A percentile compares a stretch with the other conserved stretches of the same genome.
Evolutionary conservation across 1,284 basidiomycete species (phyloP).

Genomic region (Ganoderma boninense): DNA sequence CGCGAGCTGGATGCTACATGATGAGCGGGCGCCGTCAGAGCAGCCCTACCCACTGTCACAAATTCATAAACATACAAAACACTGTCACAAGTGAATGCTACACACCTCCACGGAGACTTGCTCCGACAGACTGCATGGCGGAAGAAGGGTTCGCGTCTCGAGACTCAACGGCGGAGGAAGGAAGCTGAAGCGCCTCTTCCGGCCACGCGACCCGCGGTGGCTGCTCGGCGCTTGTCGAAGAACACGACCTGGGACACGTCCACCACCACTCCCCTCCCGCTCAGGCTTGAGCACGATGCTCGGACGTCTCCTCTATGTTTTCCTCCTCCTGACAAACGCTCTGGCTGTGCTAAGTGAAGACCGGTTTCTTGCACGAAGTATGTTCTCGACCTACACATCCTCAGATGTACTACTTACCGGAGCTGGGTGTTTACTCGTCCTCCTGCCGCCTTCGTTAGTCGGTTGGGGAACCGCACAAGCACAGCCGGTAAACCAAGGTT

Average conservation of each 20-base stretch:
- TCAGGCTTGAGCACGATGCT: conserved; percentile 46
- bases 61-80: neutral
- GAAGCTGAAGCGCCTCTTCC: conserved; percentile 18
- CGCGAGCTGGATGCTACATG: conserved; percentile 40
- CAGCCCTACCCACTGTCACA: conserved; percentile 23
- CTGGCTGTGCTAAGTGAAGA: conserved; percentile 96
- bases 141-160: conserved; percentile 6
- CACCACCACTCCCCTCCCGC: conserved; percentile 23
- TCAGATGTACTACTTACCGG: conserved; percentile 4
- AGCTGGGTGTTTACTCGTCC: conserved; percentile 19
- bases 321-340: conserved; percentile 89
- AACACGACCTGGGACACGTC: conserved; percentile 30
- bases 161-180: conserved; percentile 16
- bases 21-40: conserved; percentile 25
- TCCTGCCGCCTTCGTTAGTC: conserved; percentile 58
- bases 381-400: conserved; percentile 42
- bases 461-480: conserved; percentile 88
- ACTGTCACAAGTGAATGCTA: neutral
- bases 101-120: conserved; percentile 38
- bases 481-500: conserved; percentile 61
- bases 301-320: conserved; percentile 76
- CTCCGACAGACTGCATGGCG: conserved; percentile 46
- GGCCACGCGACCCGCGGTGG: conserved; percentile 19
- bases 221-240: conserved; percentile 12
- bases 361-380: conserved; percentile 92